Percentiles rank a stretch among this genome's conserved stretches.
phyloP scores from a whole-genome alignment of 208 protist genomes.

The Porcisia hertigi region DNA sequence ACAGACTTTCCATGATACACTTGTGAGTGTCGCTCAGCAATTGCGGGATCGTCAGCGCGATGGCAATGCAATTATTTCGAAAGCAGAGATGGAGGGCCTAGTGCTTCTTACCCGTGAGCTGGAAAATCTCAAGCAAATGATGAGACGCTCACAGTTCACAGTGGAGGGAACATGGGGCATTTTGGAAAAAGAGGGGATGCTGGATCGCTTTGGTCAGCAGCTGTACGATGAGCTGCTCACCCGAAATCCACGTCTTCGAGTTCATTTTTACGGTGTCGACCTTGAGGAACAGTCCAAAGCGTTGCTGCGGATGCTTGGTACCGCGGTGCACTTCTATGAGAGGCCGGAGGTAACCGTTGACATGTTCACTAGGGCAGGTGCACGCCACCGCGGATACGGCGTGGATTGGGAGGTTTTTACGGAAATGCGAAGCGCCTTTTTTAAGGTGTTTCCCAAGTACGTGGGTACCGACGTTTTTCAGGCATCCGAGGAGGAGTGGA shows the following conservation, averaged over 20 bases:
- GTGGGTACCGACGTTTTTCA: constrained; percentile 63
- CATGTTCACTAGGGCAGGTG: constrained; percentile 67
- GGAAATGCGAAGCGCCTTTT: constrained; percentile 66
- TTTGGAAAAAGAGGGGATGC: constrained; percentile 49
- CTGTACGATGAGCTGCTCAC: constrained; percentile 68
- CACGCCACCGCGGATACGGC: constrained; percentile 69
- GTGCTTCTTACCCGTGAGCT: constrained; percentile 63
- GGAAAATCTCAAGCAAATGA: constrained; percentile 57
- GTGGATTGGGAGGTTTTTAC: constrained; percentile 50
- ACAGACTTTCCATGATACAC: constrained; percentile 41
- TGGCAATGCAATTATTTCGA: constrained; percentile 35
- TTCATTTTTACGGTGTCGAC: constrained; percentile 68
- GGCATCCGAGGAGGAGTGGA: constrained; percentile 59
- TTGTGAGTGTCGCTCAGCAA: constrained; percentile 36
- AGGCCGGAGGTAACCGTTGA: constrained; percentile 59
- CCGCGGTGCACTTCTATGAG: constrained; percentile 69
- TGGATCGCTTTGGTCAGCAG: constrained; percentile 59
- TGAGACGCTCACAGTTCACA: constrained; percentile 56
- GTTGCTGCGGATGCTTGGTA: constrained; percentile 64
- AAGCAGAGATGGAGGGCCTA: constrained; percentile 61
- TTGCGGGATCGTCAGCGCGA: constrained; percentile 52
- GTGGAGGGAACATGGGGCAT: constrained; percentile 69
- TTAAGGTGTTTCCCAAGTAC: constrained; percentile 75
- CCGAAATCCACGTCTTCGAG: constrained; percentile 43
- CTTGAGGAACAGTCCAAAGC: constrained; percentile 60